Evolutionary conservation across 2,329 filamentous ascomycete genomes (phyloP), one percentile per base, ranked within the genome.

Genomic region (Nemania bipapillata): DNA sequence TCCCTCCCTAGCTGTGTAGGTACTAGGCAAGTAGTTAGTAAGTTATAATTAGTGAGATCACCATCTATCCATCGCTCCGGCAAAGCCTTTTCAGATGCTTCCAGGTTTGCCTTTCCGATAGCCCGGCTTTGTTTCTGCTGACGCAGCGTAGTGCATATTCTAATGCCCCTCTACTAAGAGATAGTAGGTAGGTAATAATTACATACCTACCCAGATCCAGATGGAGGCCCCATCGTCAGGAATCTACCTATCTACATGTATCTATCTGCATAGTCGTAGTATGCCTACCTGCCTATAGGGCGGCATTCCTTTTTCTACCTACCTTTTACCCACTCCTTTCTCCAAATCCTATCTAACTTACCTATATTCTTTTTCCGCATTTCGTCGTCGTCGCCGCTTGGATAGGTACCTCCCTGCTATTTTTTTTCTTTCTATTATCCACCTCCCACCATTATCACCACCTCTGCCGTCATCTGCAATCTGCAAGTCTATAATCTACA

Each of bases 51-150:
- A 52, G 24, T 22, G 30, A 60, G 30, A 20, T 11, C 28, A 28
- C n/a, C n/a, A n/a, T n/a, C n/a, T n/a, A n/a, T 17, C n/a, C 47
- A 28, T 28, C 20, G 11, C 40, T n/a, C 40, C 40, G 17, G 40
- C 40, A 53, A 54, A 54, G 20, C 20, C 3, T n/a, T 54, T 54
- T 30, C 11, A 54, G 50, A 54, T 30, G 47, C 20, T 53, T 24
- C 50, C 28, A 32, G 15, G 12, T 30, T 3, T 37, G 4, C 30
- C 17, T 40, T 56, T 67, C 67, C 64, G 67, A 70, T 67, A 45
- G 50, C 42, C 67, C 67, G 64, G 59, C 45, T 62, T 56, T 35
- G 24, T 57, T n/a, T 52, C 53, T 64, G 63, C 53, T 69, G 52
- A 63, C 52, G 45, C 57, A 26, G 45, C 42, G 24, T 42, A 58